Base-by-base conservation (phyloP, 2,329 filamentous ascomycete genomes). In the Eutypa lata region DNA sequence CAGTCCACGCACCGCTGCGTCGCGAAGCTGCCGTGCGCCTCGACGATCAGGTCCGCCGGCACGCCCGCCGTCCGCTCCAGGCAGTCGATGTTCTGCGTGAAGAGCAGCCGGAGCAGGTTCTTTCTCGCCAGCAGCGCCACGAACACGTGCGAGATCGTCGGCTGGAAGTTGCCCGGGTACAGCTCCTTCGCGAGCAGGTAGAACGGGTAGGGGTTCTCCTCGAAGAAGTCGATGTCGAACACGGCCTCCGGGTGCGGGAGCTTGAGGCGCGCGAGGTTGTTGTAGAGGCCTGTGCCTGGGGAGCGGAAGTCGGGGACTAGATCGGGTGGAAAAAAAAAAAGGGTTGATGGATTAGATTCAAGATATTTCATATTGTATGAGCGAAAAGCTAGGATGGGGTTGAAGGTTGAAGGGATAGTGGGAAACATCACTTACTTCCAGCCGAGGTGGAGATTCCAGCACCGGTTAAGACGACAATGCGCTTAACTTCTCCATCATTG, bases 11-110 rank as follows among this genome's bases (percentile, higher is more conserved):
- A 99, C 59, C 87, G 82, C 72, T 97, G 93, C 1, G 82, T 84
- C 21, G 93, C 93, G 68, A 97, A 99, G 68, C 91, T 96, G 45
- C 94, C 94, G 69, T 99, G 94, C 0, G 94, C 94, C 72, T 97
- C 93, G 31, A 99, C 80, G 48, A 99, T 92, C 70, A 82, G 86
- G 2, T 93, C 85, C 0, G 76, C 79, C 0, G 91, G 89, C 1
- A 99, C 86, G 24, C 94, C 94, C 13, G 93, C 94, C 60, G 83
- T 80, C 21, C 92, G 84, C 73, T 99, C 94, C 13, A 99, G 80
- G 64, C 91, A 96, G 73, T 99, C 94, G 61, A 99, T 97, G 66
- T 99, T 99, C 68, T 99, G 94, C 0, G 94, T 97, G 71, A 97
- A 99, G 50, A 94, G 82, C 76, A 91, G 94, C 59, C 88, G 76